phyloP scores from a whole-genome alignment of 2,329 filamentous ascomycete genomes.

The Cylindrodendrum hubeiense region DNA sequence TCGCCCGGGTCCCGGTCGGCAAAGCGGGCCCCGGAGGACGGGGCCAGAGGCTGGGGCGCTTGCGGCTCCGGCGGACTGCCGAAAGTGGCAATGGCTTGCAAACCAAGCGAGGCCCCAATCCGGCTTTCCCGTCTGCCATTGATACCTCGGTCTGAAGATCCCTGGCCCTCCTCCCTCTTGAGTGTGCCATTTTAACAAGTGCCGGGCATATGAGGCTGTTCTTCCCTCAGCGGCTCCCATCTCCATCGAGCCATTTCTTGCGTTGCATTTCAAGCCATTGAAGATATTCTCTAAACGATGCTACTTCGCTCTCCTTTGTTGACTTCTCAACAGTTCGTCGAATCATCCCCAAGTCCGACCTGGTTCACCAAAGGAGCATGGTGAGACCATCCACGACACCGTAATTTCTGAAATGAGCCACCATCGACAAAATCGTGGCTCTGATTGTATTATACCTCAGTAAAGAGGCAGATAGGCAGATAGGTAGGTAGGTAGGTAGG shows the following conservation, averaged over 20 bases:
- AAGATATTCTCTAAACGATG: constrained; percentile 4
- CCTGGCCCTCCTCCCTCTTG: not conserved
- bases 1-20: constrained; percentile 8
- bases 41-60: not conserved
- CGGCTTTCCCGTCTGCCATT: not conserved
- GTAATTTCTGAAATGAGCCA: not conserved
- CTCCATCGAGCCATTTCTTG: constrained; percentile 6
- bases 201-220: constrained; percentile 1
- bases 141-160: not conserved
- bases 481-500: not conserved
- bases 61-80: constrained; percentile 1
- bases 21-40: constrained; percentile 8
- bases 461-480: not conserved
- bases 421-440: not conserved
- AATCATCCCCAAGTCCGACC: not conserved
- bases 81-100: not conserved
- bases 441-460: constrained; percentile 15
- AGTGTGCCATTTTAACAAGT: constrained; percentile 1
- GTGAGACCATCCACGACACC: not conserved
- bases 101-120: not conserved
- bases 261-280: constrained; percentile 4
- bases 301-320: constrained; percentile 13
- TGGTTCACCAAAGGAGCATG: not conserved
- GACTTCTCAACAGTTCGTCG: constrained; percentile 16
- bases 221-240: not conserved